phyloP scores from a whole-genome alignment of 495 filamentous ascomycete species.

The Trichoderma erinaceum region DNA sequence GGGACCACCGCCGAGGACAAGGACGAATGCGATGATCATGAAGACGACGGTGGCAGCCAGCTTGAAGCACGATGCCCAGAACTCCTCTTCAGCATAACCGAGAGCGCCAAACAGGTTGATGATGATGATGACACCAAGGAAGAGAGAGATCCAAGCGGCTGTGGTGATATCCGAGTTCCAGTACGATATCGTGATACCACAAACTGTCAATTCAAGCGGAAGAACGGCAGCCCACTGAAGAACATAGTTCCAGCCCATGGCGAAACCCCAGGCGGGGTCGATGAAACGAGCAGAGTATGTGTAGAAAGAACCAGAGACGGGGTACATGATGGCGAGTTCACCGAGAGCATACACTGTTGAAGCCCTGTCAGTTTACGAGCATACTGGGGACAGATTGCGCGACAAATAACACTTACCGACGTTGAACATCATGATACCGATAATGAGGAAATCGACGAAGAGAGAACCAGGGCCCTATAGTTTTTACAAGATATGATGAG shows the following conservation, averaged over 20 bases:
- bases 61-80: conserved; percentile 48
- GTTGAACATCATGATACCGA: conserved; percentile 51
- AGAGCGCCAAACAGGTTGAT: conserved; percentile 67
- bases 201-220: conserved; percentile 51
- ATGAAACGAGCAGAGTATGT: conserved; percentile 70
- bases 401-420: conserved; percentile 28
- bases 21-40: conserved; percentile 64
- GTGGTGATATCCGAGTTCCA: conserved; percentile 47
- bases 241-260: conserved; percentile 79
- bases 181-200: conserved; percentile 49
- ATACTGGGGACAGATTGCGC: background rate
- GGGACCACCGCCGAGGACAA: conserved; percentile 62
- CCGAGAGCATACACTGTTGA: conserved; percentile 58
- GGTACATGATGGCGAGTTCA: conserved; percentile 68
- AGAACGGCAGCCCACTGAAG: conserved; percentile 57
- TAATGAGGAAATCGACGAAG: conserved; percentile 49
- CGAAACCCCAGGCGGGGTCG: conserved; percentile 75
- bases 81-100: conserved; percentile 67
- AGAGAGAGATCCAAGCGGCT: conserved; percentile 68
- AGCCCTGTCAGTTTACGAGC: conserved; percentile 16
- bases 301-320: conserved; percentile 53
- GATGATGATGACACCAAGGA: conserved; percentile 65
- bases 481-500: background rate
- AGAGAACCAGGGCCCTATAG: conserved; percentile 42
- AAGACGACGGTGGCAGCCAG: conserved; percentile 59